Evolutionary conservation across 331 rosid genomes (phyloP).

Genomic region (Stylosanthes scabra): DNA sequence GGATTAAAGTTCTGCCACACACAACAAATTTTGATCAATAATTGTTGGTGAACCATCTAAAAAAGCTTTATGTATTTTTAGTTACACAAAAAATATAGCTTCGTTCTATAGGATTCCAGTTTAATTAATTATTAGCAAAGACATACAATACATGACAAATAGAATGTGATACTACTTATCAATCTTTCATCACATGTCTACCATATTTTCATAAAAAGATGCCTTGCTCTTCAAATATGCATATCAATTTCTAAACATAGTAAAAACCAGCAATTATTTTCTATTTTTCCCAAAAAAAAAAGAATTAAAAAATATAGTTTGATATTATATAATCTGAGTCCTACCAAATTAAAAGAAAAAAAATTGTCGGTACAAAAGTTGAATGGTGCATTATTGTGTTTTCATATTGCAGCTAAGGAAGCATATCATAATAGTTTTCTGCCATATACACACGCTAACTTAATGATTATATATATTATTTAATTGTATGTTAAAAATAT

Average conservation of each 20-base stretch:
- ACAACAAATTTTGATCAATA: neutral
- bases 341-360: neutral
- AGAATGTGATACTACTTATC: neutral
- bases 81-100: neutral
- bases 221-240: neutral
- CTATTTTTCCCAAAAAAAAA: too few relatives aligned
- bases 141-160: neutral
- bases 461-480: neutral
- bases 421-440: neutral
- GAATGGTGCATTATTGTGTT: neutral
- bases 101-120: neutral
- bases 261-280: neutral
- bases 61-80: neutral
- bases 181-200: neutral
- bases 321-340: neutral
- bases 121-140: neutral
- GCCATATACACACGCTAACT: neutral
- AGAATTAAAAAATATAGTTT: neutral
- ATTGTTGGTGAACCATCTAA: conserved; percentile 9
- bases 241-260: neutral
- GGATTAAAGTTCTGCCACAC: neutral
- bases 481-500: too few relatives aligned
- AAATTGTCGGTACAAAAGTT: neutral
- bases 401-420: neutral
- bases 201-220: neutral